Evolutionary conservation across 768 basidiomycete species (phyloP).

Genomic region (Jaapia argillacea): DNA sequence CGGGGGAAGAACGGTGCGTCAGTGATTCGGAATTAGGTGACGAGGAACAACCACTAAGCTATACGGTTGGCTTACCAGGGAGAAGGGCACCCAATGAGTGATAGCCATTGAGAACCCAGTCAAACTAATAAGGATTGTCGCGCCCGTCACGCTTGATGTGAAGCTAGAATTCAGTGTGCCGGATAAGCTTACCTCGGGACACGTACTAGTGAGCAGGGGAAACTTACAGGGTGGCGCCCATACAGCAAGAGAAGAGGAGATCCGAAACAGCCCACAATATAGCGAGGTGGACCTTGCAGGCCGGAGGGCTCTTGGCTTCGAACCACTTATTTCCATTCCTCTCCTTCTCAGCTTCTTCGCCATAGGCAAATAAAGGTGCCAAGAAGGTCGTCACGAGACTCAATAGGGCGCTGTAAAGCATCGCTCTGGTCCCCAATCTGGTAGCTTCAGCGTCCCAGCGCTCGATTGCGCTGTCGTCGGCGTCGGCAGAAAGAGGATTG

Average conservation of each 20-base stretch:
- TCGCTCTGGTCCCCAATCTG: slow-evolving; percentile 72
- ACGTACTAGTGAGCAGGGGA: background rate
- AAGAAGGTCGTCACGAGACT: slow-evolving; percentile 58
- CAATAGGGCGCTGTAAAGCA: slow-evolving; percentile 70
- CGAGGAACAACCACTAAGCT: slow-evolving; percentile 4
- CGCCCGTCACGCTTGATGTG: slow-evolving; percentile 55
- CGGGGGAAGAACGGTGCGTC: no score
- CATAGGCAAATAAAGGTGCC: slow-evolving; percentile 52
- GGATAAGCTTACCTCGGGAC: background rate
- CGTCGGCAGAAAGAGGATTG: slow-evolving; percentile 17
- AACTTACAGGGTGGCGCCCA: slow-evolving; percentile 71
- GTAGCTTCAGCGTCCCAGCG: slow-evolving; percentile 60
- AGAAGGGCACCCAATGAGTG: slow-evolving; percentile 88
- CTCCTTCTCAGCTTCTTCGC: slow-evolving; percentile 7
- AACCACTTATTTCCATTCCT: no score
- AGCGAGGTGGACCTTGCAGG: slow-evolving; percentile 48
- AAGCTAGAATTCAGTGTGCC: slow-evolving; percentile 35
- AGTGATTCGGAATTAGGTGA: background rate
- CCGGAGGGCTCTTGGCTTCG: no score
- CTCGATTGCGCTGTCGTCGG: slow-evolving; percentile 21
- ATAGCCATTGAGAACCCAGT: slow-evolving; percentile 93
- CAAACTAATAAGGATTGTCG: slow-evolving; percentile 65
- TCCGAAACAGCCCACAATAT: slow-evolving; percentile 76
- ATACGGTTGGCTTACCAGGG: slow-evolving; percentile 62
- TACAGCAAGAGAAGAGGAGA: slow-evolving; percentile 60